Evolutionary conservation across 495 filamentous ascomycete genomes (phyloP), one percentile per base, ranked within the genome.

Genomic region (Xylaria palmicola): DNA sequence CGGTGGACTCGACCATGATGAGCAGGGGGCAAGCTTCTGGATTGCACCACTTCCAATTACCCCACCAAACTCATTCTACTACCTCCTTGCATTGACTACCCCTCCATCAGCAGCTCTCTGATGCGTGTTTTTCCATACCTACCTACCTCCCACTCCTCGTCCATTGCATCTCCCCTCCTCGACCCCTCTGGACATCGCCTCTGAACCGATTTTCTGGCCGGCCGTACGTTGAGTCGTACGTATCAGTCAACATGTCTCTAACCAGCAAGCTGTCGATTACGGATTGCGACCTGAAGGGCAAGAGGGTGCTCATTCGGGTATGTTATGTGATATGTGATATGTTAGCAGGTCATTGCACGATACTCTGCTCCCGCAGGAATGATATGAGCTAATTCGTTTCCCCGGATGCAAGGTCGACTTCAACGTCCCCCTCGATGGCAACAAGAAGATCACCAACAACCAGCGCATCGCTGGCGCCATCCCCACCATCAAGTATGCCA

Each of bases 401-500:
- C n/a, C n/a, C 10, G 9, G n/a, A 6, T 34, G 13, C 43, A 70
- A 97, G 93, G 93, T 99, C 68, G 94, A 99, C 82, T 99, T 99
- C 86, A 99, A 99, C 79, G 94, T 99, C 51, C 94, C 94, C 65
- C 91, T 97, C 73, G 90, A 98, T 72, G 83, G 81, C 64, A 80
- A 92, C 62, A 89, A 89, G 82, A 92, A 93, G n/a, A 84, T 97
- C 74, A 97, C 94, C 74, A 98, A 98, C 84, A 90, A 88, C 76
- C 95, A 98, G 78, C 93, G 94, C 78, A 98, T 99, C 68, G 93
- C 92, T 73, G 94, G 94, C 72, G 94, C 94, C 70, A 78, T 98
- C 66, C 94, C 95, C 70, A 97, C 94, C 62, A 98, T 99, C 83
- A 97, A 96, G 80, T 93, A 99, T 76, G 95, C 94, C 74, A 81